Evolutionary conservation across 352 stramenopile genomes (phyloP).

Genomic region (Pythium coloratum): DNA sequence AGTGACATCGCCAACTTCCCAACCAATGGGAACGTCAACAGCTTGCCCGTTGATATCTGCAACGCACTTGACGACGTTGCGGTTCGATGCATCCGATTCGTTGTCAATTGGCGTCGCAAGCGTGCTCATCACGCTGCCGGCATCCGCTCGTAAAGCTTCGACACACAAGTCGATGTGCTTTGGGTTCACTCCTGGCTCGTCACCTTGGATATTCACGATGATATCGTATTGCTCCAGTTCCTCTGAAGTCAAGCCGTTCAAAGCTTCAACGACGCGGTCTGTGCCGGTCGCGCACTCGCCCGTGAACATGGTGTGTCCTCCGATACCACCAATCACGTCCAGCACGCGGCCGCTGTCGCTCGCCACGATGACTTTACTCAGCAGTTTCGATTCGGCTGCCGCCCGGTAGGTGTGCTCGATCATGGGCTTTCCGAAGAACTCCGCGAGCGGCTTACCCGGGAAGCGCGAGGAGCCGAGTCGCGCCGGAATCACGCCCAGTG

Average conservation of each 20-base stretch:
- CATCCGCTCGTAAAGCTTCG: constrained; percentile 47
- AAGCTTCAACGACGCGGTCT: constrained; percentile 69
- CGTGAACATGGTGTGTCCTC: constrained; percentile 60
- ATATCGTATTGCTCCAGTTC: constrained; percentile 66
- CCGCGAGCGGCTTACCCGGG: constrained; percentile 69
- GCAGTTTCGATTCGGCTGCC: constrained; percentile 41
- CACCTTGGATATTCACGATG: constrained; percentile 84
- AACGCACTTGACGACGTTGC: constrained; percentile 82
- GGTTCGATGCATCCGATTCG: constrained; percentile 52
- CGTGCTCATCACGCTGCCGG: constrained; percentile 72
- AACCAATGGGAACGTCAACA: not conserved
- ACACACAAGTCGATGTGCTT: constrained; percentile 75
- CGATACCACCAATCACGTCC: constrained; percentile 42
- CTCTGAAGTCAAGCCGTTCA: constrained; percentile 37
- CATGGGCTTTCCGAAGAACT: constrained; percentile 83
- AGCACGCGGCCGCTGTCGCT: constrained; percentile 72
- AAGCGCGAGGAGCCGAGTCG: constrained; percentile 75
- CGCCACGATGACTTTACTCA: constrained; percentile 76
- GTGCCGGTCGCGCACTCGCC: constrained; percentile 69
- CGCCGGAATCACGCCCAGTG: constrained; percentile 77
- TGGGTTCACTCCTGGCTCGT: constrained; percentile 81
- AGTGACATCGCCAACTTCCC: not conserved
- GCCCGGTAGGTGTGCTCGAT: constrained; percentile 83
- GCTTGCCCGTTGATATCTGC: constrained; percentile 53
- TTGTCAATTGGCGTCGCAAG: constrained; percentile 63